Evolutionary conservation across 78 protist species (phyloP), one percentile per base, ranked within the genome.

Genomic region (Polysphondylium violaceum): DNA sequence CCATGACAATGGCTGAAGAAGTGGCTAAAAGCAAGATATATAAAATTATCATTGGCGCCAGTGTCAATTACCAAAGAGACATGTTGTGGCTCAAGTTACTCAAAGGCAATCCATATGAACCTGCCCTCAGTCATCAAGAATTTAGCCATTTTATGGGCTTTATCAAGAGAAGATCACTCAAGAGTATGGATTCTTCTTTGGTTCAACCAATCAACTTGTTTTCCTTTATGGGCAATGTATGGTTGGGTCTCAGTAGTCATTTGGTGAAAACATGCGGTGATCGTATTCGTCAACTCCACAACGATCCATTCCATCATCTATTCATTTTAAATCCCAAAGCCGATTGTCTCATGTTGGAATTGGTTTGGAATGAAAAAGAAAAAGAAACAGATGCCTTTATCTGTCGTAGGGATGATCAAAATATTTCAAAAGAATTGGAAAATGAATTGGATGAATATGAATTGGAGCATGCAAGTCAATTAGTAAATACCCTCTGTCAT

Each of bases 71-170:
- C 33, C 91, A 83, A 44, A 60, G 91, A 38, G 91, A 83, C 58
- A 74, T 44, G 47, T 73, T 83, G 2, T 83, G 91, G 91, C 21
- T 59, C 25, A 83, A 83, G 44, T 1, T 83, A 14, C 33, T 83
- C 17, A 74, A 74, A 38, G 91, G 91, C n/a, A 83, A 83, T 69
- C 91, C 91, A 1, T 83, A 83, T 33, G 91, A 83, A n/a, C 79
- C 91, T 43, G 79, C 91, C 16, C 68, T 83, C 29, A 51, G 74
- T 16, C 75, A 41, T 43, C 75, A 51, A 51, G 91, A 83, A 63
- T 83, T 68, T 23, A 59, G 21, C 11, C 79, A 83, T 29, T 83
- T 83, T 33, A 67, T 63, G 27, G 31, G 41, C 14, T 58, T 83
- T 27, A 47, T 83, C 3, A 83, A 83, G 51, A 44, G 79, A 11